A percentile compares a stretch with the other conserved stretches of the same genome.
Conservation (phyloP, 139 green algal genomes). For the Auxenochlorella pyrenoidosa region DNA sequence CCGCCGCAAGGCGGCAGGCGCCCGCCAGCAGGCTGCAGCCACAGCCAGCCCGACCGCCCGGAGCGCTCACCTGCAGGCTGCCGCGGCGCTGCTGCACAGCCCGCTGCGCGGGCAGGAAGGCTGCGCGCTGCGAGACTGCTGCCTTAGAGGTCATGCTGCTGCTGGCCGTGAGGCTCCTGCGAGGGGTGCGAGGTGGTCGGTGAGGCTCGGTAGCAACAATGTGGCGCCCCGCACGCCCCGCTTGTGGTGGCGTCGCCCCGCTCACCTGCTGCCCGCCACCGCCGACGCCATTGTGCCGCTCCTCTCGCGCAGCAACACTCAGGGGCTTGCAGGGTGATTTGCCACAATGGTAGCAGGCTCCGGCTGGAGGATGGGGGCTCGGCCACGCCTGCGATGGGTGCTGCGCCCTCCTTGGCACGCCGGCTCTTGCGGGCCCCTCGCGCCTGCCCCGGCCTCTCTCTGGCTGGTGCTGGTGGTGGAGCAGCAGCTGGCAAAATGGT, state of each 20-base stretch:
- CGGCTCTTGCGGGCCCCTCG: background rate
- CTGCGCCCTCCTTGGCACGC: background rate
- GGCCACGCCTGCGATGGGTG: too few species aligned
- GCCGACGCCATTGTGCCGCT: slow-evolving; percentile 12
- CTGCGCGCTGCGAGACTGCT: slow-evolving; percentile 24
- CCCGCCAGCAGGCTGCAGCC: background rate
- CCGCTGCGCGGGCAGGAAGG: slow-evolving; percentile 28
- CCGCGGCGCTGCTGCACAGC: slow-evolving; percentile 35
- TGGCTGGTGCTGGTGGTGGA: background rate
- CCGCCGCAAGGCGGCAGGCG: background rate
- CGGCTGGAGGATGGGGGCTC: too few species aligned
- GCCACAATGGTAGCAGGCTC: background rate
- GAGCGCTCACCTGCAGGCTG: slow-evolving; percentile 21
- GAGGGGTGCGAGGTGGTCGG: background rate
- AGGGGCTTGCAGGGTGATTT: background rate
- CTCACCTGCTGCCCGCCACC: background rate
- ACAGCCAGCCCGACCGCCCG: background rate
- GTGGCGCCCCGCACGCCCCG: background rate
- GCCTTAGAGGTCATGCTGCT: slow-evolving; percentile 31
- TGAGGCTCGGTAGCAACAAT: background rate
- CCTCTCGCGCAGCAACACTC: background rate
- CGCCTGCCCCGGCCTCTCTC: slow-evolving; percentile 8
- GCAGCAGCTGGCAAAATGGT: background rate
- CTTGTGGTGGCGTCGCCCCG: background rate
- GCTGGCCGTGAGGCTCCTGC: slow-evolving; percentile 26